Base-by-base conservation (phyloP, 129 eudicot species). In the Scalesia atractyloides region DNA sequence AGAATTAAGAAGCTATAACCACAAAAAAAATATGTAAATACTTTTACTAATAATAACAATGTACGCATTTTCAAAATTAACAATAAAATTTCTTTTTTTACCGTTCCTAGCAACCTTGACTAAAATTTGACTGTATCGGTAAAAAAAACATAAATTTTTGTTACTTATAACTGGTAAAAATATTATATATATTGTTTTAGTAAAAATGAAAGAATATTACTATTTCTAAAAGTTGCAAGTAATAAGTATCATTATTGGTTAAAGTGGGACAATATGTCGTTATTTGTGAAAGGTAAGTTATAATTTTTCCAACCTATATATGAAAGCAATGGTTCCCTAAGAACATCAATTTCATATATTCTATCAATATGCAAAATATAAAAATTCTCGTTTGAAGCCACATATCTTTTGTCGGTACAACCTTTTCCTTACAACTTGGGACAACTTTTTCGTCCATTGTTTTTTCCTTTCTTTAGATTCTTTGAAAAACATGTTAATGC, bases 381-480 rank as follows among this genome's bases (percentile, higher is more conserved):
- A 71, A 71, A 24, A 78, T 71, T 71, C 82, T 53, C n/a, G 34
- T 5, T 71, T 79, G 50, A 79, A 79, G 64, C 79, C 83, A 83
- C 83, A 70, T 44, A 48, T 66, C 75, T 71, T 76, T 68, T 69
- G 78, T 78, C 86, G 63, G 5, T 69, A 68, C 57, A 78, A 49
- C 53, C 44, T 62, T 82, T 63, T 56, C 15, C 22, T 65, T 51
- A 73, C 64, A 76, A 72, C 72, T 58, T 30, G 66, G 66, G 22
- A 50, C 80, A 61, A 19, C 53, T 30, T 33, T 10, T 46, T 51
- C 57, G 76, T 58, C 81, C 63, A 65, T 67, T 75, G 47, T 75
- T 44, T 22, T 39, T 66, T 15, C 58, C 61, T 41, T 66, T 43
- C 26, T 48, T 64, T 11, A 60, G 67, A 83, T 79, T 75, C 79